A percentile compares a stretch with the other conserved stretches of the same genome.
Conservation (phyloP, 2,329 filamentous ascomycete genomes). For the Talaromyces sp. region DNA sequence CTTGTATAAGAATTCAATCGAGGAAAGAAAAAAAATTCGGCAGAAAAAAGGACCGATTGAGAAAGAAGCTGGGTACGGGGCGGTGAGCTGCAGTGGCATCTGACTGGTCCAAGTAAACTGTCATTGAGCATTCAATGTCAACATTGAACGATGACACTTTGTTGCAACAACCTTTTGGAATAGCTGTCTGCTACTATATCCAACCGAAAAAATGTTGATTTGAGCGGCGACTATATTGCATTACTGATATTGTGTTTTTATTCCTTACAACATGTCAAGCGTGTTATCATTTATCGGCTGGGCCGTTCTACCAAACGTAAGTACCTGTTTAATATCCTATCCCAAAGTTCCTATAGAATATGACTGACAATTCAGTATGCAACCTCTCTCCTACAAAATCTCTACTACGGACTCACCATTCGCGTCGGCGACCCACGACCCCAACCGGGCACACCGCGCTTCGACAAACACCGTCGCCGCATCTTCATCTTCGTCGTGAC, state of each 20-base stretch:
- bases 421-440: constrained; percentile 82
- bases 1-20: neutral
- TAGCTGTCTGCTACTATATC: neutral
- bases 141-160: neutral
- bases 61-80: neutral
- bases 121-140: neutral
- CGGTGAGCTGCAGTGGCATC: neutral
- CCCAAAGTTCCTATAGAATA: neutral
- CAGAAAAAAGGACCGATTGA: constrained; percentile 5
- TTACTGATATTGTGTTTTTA: neutral
- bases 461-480: constrained; percentile 67
- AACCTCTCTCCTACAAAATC: constrained; percentile 68
- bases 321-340: constrained; percentile 24
- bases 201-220: neutral
- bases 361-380: constrained; percentile 54
- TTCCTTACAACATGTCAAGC: constrained; percentile 30
- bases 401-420: constrained; percentile 84
- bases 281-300: constrained; percentile 55
- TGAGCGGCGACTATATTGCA: neutral
- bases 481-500: constrained; percentile 80
- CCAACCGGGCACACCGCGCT: constrained; percentile 60
- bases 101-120: neutral
- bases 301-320: constrained; percentile 58
- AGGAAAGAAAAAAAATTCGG: constrained; percentile 4
- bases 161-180: neutral